Evolutionary conservation across 768 basidiomycete genomes (phyloP).

Genomic region (Tulasnella sp.): DNA sequence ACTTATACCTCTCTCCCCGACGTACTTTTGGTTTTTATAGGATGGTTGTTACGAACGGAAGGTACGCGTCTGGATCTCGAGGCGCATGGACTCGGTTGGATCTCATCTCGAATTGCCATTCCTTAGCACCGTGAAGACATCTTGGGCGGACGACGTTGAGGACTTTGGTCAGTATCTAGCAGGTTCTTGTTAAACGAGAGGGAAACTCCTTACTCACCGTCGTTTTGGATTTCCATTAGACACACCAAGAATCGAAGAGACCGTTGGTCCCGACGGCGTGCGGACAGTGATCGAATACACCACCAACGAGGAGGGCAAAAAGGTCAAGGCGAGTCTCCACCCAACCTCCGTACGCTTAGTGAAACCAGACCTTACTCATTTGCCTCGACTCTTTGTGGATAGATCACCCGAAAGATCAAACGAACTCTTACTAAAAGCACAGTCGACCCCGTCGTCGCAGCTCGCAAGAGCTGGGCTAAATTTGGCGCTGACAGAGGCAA

Average conservation of each 20-base stretch:
- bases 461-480: slow-evolving; percentile 87
- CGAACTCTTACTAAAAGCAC: slow-evolving; percentile 81
- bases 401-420: slow-evolving; percentile 84
- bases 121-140: slow-evolving; percentile 45
- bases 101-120: neutral
- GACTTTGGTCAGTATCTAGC: slow-evolving; percentile 48
- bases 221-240: neutral
- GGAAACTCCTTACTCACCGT: neutral
- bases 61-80: neutral
- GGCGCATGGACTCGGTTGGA: no score
- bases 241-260: slow-evolving; percentile 41
- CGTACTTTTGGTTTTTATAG: neutral
- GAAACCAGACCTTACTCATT: neutral
- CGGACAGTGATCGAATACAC: slow-evolving; percentile 75
- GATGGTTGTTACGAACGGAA: neutral
- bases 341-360: neutral
- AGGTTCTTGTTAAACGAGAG: neutral
- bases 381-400: neutral
- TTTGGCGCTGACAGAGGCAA: slow-evolving; percentile 89
- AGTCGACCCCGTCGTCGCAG: slow-evolving; percentile 91
- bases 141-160: slow-evolving; percentile 85
- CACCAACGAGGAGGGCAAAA: slow-evolving; percentile 87
- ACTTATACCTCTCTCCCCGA: neutral
- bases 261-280: slow-evolving; percentile 77
- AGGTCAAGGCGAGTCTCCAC: slow-evolving; percentile 66